These are phyloP conservation scores for Magnolia sinica DNA, from an alignment of 164 flowering plant genomes.

Conservation along the genomic window DNA sequence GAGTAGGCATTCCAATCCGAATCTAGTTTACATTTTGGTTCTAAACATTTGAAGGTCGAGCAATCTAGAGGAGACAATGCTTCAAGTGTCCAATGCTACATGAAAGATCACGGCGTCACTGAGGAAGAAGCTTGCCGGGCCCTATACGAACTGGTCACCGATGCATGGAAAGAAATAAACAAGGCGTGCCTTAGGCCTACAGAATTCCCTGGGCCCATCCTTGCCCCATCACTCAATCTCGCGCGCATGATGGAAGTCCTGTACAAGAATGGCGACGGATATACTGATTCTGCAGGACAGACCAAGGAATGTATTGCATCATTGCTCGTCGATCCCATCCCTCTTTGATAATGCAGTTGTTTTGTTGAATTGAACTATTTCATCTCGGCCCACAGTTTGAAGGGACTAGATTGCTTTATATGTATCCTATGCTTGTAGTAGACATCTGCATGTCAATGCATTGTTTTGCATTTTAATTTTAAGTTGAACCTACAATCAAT, in stretches of 20 bases:
- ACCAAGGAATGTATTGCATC: not conserved
- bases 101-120: not conserved
- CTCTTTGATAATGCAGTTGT: not conserved
- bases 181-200: not conserved
- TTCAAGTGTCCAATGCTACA: not conserved
- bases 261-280: slow-evolving; percentile 6
- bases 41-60: slow-evolving; percentile 1
- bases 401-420: too few species aligned
- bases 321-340: not conserved
- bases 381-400: too few species aligned
- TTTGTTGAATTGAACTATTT: too few species aligned
- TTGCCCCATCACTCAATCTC: not conserved
- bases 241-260: not conserved
- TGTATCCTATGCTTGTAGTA: too few species aligned
- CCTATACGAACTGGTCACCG: not conserved
- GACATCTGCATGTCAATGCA: too few species aligned
- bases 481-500: too few species aligned
- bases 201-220: not conserved
- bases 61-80: not conserved
- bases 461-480: too few species aligned
- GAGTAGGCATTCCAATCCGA: not conserved
- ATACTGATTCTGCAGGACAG: not conserved
- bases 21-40: not conserved
- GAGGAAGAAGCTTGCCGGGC: not conserved
- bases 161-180: slow-evolving; percentile 4